Evolutionary conservation across 495 filamentous ascomycete species (phyloP), one percentile per base, ranked within the genome.

Genomic region (Trichoderma reesei): DNA sequence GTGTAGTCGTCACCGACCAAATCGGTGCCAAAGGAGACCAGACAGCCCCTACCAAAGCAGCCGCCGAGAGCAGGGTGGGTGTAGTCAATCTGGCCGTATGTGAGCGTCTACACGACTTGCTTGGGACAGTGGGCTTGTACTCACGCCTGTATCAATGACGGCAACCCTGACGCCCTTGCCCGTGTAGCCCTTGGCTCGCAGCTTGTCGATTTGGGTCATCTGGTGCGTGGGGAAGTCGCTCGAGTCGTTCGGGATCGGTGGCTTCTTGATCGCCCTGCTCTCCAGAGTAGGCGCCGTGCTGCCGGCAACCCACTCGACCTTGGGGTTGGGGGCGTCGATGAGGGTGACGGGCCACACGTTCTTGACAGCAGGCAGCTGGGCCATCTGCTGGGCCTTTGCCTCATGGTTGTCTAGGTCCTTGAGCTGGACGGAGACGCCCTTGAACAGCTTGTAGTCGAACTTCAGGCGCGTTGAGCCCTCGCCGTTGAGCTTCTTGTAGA

Each of bases 31-130:
- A 76, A 83, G n/a, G 73, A 74, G 44, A 85, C 79, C 68, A 83
- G 69, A 68, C 81, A 85, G 39, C 78, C 81, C 5, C 72, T 65
- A 5, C 82, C 78, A 67, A 84, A 80, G 64, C 82, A 84, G 61
- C 83, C 83, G 33, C 83, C 83, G 5, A 86, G 76, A 9, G 82
- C 81, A 5, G 83, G 82, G 63, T 85, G 83, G 0, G 67, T 78
- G 66, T 83, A 86, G 67, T 86, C 83, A 66, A 80, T 78, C 76
- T 79, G 72, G 69, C 42, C 20, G 34, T 33, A 7, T 59, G 46
- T 42, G 18, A 60, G 16, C 26, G 5, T 31, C 38, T 46, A 4
- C 10, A 44, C 11, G 26, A 20, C 41, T 3, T 9, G 16, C 4
- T 33, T 3, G 13, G 14, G 16, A 5, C 14, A 44, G 14, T 56